These are phyloP conservation scores for Gymnopilus dilepis DNA, from an alignment of 768 basidiomycete genomes.

Conservation along the genomic window DNA sequence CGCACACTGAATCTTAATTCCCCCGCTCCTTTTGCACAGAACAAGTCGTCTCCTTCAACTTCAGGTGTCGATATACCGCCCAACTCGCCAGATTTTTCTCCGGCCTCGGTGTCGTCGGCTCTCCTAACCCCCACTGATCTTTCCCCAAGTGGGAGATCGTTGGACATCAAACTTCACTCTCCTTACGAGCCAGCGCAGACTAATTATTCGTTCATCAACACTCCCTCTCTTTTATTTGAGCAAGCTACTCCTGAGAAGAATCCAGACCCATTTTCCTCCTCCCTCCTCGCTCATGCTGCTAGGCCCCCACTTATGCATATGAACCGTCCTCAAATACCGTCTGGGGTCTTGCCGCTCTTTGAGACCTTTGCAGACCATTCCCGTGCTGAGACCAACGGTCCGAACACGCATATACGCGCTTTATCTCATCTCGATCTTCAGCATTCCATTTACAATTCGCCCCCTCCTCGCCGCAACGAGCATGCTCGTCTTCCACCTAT, in stretches of 20 bases:
- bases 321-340: slow-evolving; percentile 26
- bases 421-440: slow-evolving; percentile 27
- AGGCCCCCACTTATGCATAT: slow-evolving; percentile 30
- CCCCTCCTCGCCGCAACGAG: slow-evolving; percentile 37
- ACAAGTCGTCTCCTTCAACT: slow-evolving; percentile 46
- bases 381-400: slow-evolving; percentile 38
- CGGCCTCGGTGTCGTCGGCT: slow-evolving; percentile 71
- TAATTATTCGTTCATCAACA: slow-evolving; percentile 48
- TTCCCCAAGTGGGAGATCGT: slow-evolving; percentile 63
- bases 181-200: slow-evolving; percentile 54
- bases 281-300: slow-evolving; percentile 22
- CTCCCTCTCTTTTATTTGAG: slow-evolving; percentile 49
- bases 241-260: slow-evolving; percentile 32
- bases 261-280: slow-evolving; percentile 27
- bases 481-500: slow-evolving; percentile 31
- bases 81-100: slow-evolving; percentile 73
- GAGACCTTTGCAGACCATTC: slow-evolving; percentile 57
- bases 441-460: slow-evolving; percentile 38
- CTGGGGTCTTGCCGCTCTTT: slow-evolving; percentile 42
- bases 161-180: slow-evolving; percentile 60
- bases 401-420: slow-evolving; percentile 28
- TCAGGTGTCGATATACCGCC: slow-evolving; percentile 52
- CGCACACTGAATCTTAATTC: slow-evolving; percentile 82
- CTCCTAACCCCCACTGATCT: slow-evolving; percentile 78
- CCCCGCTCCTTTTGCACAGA: slow-evolving; percentile 54